Conservation (phyloP, 768 basidiomycete species). For the Lanmaoa rubissima region DNA sequence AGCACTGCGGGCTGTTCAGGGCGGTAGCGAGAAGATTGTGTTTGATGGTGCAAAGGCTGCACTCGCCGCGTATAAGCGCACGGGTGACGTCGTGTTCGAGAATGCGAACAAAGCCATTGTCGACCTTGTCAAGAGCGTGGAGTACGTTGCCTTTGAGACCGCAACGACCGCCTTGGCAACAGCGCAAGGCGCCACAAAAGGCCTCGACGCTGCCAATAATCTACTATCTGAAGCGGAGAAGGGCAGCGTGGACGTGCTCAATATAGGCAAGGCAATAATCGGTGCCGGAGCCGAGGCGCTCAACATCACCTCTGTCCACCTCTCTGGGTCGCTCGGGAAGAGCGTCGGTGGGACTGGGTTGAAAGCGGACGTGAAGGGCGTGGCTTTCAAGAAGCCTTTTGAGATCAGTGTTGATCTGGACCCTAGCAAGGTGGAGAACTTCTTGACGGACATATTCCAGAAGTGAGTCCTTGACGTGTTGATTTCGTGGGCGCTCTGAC, state of each 20-base stretch:
- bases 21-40: background rate
- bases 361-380: background rate
- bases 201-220: background rate
- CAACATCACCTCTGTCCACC: conserved; percentile 1
- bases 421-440: background rate
- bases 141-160: background rate
- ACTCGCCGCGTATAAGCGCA: background rate
- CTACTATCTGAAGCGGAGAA: background rate
- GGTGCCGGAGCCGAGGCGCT: background rate
- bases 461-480: background rate
- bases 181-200: background rate
- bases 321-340: conserved; percentile 4
- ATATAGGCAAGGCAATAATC: background rate
- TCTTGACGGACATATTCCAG: background rate
- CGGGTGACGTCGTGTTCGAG: background rate
- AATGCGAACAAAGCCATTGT: background rate
- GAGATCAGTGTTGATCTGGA: background rate
- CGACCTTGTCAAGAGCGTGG: background rate
- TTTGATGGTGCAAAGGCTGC: background rate
- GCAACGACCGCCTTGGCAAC: background rate
- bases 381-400: background rate
- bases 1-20: background rate
- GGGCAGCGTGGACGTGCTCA: background rate
- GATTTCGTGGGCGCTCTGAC: background rate
- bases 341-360: background rate